Conservation (phyloP, 495 filamentous ascomycete genomes). For the Neurospora sp. region DNA sequence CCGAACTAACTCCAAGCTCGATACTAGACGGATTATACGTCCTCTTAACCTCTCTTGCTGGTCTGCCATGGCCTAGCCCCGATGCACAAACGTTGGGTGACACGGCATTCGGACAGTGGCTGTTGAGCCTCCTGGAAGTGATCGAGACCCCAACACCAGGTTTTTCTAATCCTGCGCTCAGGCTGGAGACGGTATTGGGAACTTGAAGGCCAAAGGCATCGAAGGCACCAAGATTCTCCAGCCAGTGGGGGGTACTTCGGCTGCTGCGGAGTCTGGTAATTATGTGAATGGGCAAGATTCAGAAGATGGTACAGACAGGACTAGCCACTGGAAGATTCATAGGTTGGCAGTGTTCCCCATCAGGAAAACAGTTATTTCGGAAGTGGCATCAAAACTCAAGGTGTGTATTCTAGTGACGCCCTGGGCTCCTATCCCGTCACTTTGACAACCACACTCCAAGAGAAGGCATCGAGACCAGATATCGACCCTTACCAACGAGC, state of each 20-base stretch:
- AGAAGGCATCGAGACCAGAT: conserved; percentile 5
- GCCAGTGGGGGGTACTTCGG: conserved; percentile 69
- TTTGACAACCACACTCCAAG: conserved; percentile 51
- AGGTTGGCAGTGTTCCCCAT: conserved; percentile 58
- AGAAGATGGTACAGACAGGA: neutral
- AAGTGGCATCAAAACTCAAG: conserved; percentile 28
- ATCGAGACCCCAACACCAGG: conserved; percentile 30
- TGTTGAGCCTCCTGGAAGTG: conserved; percentile 14
- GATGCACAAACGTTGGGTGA: neutral
- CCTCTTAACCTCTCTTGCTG: neutral
- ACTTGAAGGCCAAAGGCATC: conserved; percentile 63
- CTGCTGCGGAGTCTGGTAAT: conserved; percentile 19
- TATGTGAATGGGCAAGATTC: neutral
- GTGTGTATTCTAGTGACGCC: conserved; percentile 64
- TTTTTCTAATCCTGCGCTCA: neutral
- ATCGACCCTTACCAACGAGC: neutral
- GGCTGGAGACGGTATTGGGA: conserved; percentile 47
- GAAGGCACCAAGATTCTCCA: conserved; percentile 80
- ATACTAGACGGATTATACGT: neutral
- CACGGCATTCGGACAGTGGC: neutral
- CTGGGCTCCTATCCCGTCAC: conserved; percentile 52
- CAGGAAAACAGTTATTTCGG: conserved; percentile 35
- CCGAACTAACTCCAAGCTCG: neutral
- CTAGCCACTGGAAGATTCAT: conserved; percentile 60
- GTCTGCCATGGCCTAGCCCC: neutral